Evolutionary conservation across 805 yeast species (phyloP), one percentile per base, ranked within the genome.

Genomic region (Yarrowia divulgata): DNA sequence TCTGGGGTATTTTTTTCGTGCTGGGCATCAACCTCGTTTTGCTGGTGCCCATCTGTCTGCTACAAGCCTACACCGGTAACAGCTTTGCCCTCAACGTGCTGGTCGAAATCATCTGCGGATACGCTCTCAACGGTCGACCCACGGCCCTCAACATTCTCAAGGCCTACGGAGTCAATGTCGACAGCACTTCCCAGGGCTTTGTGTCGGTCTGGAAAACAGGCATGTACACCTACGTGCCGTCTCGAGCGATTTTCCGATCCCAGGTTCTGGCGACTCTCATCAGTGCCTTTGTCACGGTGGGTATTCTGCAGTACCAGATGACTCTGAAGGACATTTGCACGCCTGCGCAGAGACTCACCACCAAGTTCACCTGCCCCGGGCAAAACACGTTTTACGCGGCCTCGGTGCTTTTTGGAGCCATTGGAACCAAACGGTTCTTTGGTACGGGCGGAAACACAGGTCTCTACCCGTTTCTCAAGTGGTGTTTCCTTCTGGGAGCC

Each of bases 71-170:
- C 40, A 86, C 91, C 0, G 88, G 87, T 77, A 82, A 77, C 63
- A 73, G 82, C 1, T 81, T 87, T 71, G 87, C 87, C 16, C 78
- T 88, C 71, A 85, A 85, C 73, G 90, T 87, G 0, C 77, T 88
- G 64, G 85, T 87, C 4, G 91, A 88, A 73, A 79, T 89, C 68
- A 82, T 89, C 68, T 85, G 85, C 48, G 92, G 92, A 1, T 88
- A 87, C 74, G 84, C 88, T 67, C 80, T 87, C n/a, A 90, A 90
- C 3, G 90, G 87, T 3, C 80, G 81, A 79, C 85, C 90, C 2
- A 78, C 86, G 32, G 90, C 91, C 0, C 81, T 87, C 75, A 85
- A 89, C 81, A 83, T 84, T 69, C 79, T 87, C 76, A 87, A 86
- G 77, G 84, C 87, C 18, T 84, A 81, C 72, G 90, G 90, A 34